phyloP scores from a whole-genome alignment of 768 basidiomycete species.

The Kwoniella sp. region DNA sequence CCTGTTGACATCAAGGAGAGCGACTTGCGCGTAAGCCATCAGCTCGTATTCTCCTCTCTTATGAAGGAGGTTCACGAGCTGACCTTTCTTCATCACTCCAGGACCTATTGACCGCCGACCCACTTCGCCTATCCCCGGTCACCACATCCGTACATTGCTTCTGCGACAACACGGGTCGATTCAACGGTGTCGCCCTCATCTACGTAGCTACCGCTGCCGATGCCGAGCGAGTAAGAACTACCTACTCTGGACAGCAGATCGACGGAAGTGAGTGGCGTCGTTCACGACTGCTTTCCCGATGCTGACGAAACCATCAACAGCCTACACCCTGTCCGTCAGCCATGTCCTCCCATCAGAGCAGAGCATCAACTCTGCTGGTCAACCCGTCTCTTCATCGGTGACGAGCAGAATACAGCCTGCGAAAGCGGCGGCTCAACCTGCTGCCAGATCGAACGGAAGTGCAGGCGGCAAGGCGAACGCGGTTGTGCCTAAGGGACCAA shows the following conservation, averaged over 20 bases:
- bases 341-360: slow-evolving; percentile 38
- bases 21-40: slow-evolving; percentile 31
- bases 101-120: slow-evolving; percentile 36
- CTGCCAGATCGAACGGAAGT: slow-evolving; percentile 6
- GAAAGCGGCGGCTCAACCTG: slow-evolving; percentile 2
- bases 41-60: neutral
- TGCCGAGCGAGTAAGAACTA: slow-evolving; percentile 35
- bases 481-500: slow-evolving; percentile 7
- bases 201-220: slow-evolving; percentile 30
- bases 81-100: slow-evolving; percentile 2
- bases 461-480: neutral
- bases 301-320: slow-evolving; percentile 28
- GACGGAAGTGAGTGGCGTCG: slow-evolving; percentile 36
- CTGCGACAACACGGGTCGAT: slow-evolving; percentile 21
- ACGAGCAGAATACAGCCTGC: neutral
- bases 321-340: slow-evolving; percentile 33
- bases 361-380: slow-evolving; percentile 21
- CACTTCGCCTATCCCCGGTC: slow-evolving; percentile 23
- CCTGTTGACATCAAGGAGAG: slow-evolving; percentile 36
- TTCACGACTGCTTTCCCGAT: neutral
- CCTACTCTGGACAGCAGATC: slow-evolving; percentile 40
- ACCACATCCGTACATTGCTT: slow-evolving; percentile 30
- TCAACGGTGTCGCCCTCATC: slow-evolving; percentile 34
- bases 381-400: slow-evolving; percentile 1
- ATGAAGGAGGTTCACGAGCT: neutral